Evolutionary conservation across 768 basidiomycete genomes (phyloP), one percentile per base, ranked within the genome.

Genomic region (Cystofilobasidium macerans): DNA sequence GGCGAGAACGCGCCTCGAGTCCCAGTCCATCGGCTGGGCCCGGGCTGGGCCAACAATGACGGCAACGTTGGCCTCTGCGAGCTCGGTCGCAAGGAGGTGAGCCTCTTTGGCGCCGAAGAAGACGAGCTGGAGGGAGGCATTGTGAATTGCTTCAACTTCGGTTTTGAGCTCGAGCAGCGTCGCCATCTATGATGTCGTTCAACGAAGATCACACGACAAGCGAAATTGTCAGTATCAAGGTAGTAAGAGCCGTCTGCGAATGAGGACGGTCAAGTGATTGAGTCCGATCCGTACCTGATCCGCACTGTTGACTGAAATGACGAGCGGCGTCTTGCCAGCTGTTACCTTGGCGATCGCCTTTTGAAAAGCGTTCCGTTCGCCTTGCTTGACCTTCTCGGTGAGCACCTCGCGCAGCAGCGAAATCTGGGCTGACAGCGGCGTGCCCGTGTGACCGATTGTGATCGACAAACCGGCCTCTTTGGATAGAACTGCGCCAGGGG

Each of bases 31-130:
- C 87, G 38, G 33, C 62, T 54, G 36, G 9, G 8, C 80, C 63
- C 87, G 78, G 3, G 83, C 70, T 1, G 85, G 85, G 6, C 78
- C 74, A 24, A 89, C 71, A 69, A 93, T 82, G 32, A 92, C 82
- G n/a, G 87, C 87, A 53, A 90, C 78, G 13, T 80, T 77, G 1
- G 86, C 84, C 28, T 78, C 71, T 0, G 83, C 85, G 26, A 93
- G 80, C 69, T 89, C 81, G 61, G 82, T 78, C 1, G 88, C 89
- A 30, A 93, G 76, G 13, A 88, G 73, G 73, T 86, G 85, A 0
- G 85, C 85, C 71, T 89, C 87, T 2, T 80, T 76, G 0, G 81
- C 88, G 54, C 84, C 82, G 32, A 14, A 30, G 40, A 64, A n/a
- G 53, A 64, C 54, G 38, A 64, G 1, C 26, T 36, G 38, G 32